A percentile compares a stretch with the other conserved stretches of the same genome.
phyloP scores from a whole-genome alignment of 129 eudicot species.

The Ambrosia trifida region DNA sequence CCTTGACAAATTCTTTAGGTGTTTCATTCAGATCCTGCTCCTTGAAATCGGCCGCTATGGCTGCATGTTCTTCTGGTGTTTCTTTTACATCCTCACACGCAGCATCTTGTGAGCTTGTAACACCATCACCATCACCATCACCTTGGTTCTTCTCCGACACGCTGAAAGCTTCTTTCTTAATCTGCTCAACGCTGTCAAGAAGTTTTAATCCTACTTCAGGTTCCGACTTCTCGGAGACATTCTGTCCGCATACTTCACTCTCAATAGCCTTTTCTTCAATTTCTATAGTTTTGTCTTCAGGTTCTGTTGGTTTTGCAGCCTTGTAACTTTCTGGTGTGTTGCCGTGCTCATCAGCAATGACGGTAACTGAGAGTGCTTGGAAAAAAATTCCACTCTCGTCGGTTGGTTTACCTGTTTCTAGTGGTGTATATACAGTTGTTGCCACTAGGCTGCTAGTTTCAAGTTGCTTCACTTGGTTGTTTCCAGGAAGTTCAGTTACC shows the following conservation, averaged over 20 bases:
- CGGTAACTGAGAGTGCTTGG: constrained; percentile 41
- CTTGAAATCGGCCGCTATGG: constrained; percentile 10
- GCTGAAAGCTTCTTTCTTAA: constrained; percentile 14
- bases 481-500: constrained; percentile 18
- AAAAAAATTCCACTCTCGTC: constrained; percentile 42
- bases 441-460: constrained; percentile 37
- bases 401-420: constrained; percentile 24
- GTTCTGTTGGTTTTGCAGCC: constrained; percentile 26
- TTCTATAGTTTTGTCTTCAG: background rate
- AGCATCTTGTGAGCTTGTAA: constrained; percentile 12
- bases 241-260: constrained; percentile 8
- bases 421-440: constrained; percentile 30
- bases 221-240: constrained; percentile 13
- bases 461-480: constrained; percentile 38
- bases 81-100: constrained; percentile 11
- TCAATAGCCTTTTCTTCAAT: constrained; percentile 12
- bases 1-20: constrained; percentile 16
- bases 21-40: constrained; percentile 24
- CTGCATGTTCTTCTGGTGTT: constrained; percentile 8
- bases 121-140: background rate
- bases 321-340: constrained; percentile 34
- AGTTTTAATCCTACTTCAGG: constrained; percentile 12
- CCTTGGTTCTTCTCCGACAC: background rate
- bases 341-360: constrained; percentile 28
- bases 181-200: background rate